Conservation (phyloP, 139 green algal genomes). For the Coelastrella sp. region DNA sequence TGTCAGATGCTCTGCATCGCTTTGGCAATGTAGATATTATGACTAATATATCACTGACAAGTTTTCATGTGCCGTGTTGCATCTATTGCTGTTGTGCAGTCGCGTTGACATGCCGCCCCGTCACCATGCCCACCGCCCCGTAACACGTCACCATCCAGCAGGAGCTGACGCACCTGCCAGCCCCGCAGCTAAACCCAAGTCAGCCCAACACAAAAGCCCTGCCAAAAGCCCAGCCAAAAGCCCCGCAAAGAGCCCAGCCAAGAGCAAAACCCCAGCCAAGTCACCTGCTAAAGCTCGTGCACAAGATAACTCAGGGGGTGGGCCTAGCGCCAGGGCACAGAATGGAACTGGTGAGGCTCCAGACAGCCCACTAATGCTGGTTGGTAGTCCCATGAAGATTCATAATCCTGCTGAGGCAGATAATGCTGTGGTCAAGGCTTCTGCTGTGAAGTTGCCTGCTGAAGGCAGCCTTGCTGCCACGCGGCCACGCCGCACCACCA, state of each 20-base stretch:
- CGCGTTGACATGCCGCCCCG: background rate
- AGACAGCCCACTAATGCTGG: background rate
- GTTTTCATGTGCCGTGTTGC: background rate
- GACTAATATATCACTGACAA: background rate
- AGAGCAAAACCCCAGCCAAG: background rate
- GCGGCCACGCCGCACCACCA: background rate
- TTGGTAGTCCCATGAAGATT: background rate
- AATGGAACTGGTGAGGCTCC: background rate
- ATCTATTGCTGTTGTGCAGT: background rate
- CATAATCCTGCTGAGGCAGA: background rate
- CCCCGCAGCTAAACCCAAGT: background rate
- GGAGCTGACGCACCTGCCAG: background rate
- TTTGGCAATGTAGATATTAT: background rate
- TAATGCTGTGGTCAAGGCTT: background rate
- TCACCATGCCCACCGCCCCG: background rate
- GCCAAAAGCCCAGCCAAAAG: background rate
- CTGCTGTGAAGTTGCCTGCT: background rate
- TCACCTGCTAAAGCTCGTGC: background rate
- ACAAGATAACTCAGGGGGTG: background rate
- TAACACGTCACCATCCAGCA: background rate
- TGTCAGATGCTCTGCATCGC: too few species aligned
- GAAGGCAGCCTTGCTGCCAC: constrained; percentile 1
- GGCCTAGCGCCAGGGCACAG: background rate
- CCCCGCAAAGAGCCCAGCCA: background rate
- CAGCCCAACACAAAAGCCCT: background rate